These are phyloP conservation scores for Huntiella abstrusa DNA, from an alignment of 2,329 filamentous ascomycete genomes.

Conservation along the genomic window DNA sequence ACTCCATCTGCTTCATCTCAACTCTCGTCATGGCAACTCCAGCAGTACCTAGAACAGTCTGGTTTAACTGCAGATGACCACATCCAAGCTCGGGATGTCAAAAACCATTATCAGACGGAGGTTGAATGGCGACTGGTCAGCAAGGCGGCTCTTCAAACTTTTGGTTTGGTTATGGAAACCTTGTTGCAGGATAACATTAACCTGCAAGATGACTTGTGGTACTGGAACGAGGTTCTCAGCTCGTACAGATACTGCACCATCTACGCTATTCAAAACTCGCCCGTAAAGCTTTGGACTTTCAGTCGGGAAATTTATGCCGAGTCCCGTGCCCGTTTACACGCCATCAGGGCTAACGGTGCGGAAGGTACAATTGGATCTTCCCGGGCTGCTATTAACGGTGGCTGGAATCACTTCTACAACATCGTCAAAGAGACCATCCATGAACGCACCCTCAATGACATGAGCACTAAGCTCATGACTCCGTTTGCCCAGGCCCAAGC, in stretches of 20 bases:
- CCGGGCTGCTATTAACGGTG: constrained; percentile 16
- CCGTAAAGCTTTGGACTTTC: constrained; percentile 55
- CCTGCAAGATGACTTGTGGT: constrained; percentile 74
- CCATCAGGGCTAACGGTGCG: constrained; percentile 14
- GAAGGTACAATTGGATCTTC: constrained; percentile 2
- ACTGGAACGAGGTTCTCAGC: constrained; percentile 78
- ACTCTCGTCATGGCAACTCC: constrained; percentile 41
- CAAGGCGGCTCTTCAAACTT: constrained; percentile 82
- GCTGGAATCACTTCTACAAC: constrained; percentile 57
- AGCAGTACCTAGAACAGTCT: constrained; percentile 41
- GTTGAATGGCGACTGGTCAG: constrained; percentile 80
- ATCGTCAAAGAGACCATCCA: constrained; percentile 59
- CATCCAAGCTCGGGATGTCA: constrained; percentile 13
- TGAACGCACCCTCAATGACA: constrained; percentile 50
- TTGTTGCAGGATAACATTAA: constrained; percentile 70
- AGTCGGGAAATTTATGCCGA: constrained; percentile 50
- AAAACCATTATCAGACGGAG: constrained; percentile 47
- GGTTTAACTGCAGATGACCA: constrained; percentile 28
- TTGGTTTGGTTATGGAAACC: constrained; percentile 59
- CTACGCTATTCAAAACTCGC: constrained; percentile 75
- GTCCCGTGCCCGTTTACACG: constrained; percentile 27
- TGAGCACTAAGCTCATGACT: constrained; percentile 54
- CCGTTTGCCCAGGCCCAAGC: constrained; percentile 58
- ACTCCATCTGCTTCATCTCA: constrained; percentile 44
- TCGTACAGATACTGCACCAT: constrained; percentile 62